phyloP scores from a whole-genome alignment of 352 stramenopile species.

The Globisporangium ultimum region DNA sequence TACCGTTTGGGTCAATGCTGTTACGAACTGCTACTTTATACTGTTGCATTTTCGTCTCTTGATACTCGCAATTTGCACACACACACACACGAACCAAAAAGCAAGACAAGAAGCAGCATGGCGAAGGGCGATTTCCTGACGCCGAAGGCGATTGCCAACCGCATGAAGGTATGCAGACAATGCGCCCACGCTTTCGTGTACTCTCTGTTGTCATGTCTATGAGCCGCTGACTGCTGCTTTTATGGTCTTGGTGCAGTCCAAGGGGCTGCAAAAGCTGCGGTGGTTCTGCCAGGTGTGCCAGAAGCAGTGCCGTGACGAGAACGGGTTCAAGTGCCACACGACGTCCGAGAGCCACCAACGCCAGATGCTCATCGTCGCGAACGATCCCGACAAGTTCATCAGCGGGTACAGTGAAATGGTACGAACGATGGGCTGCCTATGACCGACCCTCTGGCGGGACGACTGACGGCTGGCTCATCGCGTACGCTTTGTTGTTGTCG shows the following conservation, averaged over 20 bases:
- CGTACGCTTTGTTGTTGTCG: background rate
- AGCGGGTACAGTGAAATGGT: constrained; percentile 83
- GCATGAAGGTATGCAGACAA: constrained; percentile 66
- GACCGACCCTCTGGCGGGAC: constrained; percentile 2
- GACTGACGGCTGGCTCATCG: background rate
- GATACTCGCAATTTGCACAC: background rate
- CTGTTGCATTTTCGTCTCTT: no score
- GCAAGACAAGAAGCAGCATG: constrained; percentile 33
- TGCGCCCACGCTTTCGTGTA: no score
- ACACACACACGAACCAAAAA: background rate
- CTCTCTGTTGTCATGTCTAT: background rate
- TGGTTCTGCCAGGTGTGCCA: constrained; percentile 99
- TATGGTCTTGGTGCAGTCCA: constrained; percentile 53
- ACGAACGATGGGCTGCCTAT: constrained; percentile 1
- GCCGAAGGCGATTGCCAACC: constrained; percentile 82
- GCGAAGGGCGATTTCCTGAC: constrained; percentile 85
- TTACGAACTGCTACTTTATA: no score
- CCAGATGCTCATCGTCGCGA: constrained; percentile 98
- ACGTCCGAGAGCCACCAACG: constrained; percentile 96
- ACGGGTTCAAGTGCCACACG: constrained; percentile 99
- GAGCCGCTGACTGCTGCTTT: background rate
- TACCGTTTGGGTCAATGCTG: no score
- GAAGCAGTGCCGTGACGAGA: constrained; percentile 99
- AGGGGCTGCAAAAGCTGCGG: constrained; percentile 97
- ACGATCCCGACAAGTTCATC: constrained; percentile 95